Conservation (phyloP, 2,329 filamentous ascomycete species). For the Aspergillus quadricinctus region DNA sequence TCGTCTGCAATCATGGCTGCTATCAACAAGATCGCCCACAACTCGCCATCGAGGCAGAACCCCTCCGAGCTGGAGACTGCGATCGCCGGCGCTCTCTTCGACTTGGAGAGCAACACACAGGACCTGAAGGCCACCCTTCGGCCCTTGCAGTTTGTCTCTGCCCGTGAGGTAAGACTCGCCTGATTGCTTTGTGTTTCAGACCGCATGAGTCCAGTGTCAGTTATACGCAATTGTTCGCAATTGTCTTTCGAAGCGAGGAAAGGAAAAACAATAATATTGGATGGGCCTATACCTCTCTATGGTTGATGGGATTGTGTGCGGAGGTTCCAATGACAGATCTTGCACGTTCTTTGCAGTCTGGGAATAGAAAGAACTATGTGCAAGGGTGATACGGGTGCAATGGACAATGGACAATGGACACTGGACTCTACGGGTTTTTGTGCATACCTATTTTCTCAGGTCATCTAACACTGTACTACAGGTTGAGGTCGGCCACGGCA, state of each 20-base stretch:
- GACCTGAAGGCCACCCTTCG: conserved; percentile 95
- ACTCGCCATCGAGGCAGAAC: conserved; percentile 93
- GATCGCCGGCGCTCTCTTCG: conserved; percentile 96
- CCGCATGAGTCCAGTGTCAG: not conserved
- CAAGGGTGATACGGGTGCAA: not conserved
- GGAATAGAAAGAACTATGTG: not conserved
- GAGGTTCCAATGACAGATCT: not conserved
- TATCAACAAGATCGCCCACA: conserved; percentile 97
- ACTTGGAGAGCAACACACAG: conserved; percentile 98
- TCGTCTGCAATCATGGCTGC: conserved; percentile 61
- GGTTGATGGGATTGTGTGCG: not conserved
- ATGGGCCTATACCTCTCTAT: not conserved
- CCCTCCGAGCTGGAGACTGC: conserved; percentile 96
- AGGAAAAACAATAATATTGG: not conserved
- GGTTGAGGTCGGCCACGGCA: conserved; percentile 99
- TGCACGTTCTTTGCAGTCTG: not conserved
- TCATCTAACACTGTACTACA: conserved; percentile 47
- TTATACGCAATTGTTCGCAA: not conserved
- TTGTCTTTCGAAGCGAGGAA: not conserved
- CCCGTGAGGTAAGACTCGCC: conserved; percentile 82
- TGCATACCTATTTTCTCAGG: not conserved
- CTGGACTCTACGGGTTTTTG: not conserved
- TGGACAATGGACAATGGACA: not conserved
- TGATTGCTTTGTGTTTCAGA: not conserved
- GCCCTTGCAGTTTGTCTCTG: conserved; percentile 97